phyloP scores from a whole-genome alignment of 495 filamentous ascomycete species.

The Jackrogersella multiformis region DNA sequence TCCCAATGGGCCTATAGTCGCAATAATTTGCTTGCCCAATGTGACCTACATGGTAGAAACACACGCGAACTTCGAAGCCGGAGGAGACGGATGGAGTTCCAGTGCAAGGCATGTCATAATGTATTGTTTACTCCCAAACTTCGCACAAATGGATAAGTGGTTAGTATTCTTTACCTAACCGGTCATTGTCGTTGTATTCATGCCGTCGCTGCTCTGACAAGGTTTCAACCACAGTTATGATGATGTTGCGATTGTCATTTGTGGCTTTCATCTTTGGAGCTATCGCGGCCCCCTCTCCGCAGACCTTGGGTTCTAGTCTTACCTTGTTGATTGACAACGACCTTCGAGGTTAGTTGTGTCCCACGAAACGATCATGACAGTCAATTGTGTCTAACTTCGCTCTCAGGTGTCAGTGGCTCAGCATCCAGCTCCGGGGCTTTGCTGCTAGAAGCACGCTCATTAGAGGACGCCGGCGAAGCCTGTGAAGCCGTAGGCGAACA shows the following conservation, averaged over 20 bases:
- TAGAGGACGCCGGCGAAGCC: conserved; percentile 39
- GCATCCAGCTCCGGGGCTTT: conserved; percentile 52
- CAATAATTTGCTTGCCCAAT: neutral
- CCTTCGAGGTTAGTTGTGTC: conserved; percentile 49
- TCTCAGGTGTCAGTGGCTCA: conserved; percentile 49
- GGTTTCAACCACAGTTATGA: neutral
- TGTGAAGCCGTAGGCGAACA: conserved; percentile 55
- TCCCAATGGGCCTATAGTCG: neutral
- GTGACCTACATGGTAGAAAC: neutral
- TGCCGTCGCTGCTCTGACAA: neutral
- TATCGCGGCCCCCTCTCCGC: conserved; percentile 46
- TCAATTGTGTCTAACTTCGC: conserved; percentile 7
- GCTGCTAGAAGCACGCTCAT: conserved; percentile 46
- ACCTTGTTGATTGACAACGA: conserved; percentile 54
- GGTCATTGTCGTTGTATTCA: neutral
- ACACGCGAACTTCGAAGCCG: neutral
- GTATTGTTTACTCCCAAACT: conserved; percentile 2
- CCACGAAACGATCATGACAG: too few species aligned
- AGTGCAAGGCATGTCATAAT: neutral
- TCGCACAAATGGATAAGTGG: neutral
- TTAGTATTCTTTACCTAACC: neutral
- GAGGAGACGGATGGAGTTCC: conserved; percentile 4
- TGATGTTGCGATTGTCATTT: conserved; percentile 14
- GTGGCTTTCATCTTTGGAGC: conserved; percentile 31
- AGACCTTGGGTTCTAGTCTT: conserved; percentile 49